Evolutionary conservation across 768 basidiomycete genomes (phyloP).

Genomic region (Suillus lakei): DNA sequence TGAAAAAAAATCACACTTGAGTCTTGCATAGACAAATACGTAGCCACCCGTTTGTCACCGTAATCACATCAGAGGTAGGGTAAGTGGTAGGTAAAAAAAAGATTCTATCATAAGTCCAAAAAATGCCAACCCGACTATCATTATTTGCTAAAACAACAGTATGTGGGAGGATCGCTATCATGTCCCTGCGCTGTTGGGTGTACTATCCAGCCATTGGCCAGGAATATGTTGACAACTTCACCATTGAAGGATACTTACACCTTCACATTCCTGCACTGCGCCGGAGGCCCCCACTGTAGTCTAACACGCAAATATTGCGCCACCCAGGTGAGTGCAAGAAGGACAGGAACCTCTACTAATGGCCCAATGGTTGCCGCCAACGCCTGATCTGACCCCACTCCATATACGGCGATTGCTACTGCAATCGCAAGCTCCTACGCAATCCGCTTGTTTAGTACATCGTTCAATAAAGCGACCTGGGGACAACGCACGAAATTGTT

Average conservation of each 20-base stretch:
- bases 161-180: neutral
- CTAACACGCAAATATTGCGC: constrained; percentile 50
- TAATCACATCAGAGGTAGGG: neutral
- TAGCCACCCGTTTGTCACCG: neutral
- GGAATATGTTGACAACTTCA: neutral
- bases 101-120: neutral
- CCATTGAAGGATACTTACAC: neutral
- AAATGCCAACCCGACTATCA: neutral
- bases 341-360: constrained; percentile 79
- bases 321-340: constrained; percentile 71
- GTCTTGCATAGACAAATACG: neutral
- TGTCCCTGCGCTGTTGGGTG: neutral
- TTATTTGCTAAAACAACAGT: neutral
- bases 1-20: neutral
- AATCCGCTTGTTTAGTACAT: neutral
- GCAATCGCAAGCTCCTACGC: constrained; percentile 81
- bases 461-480: too few species aligned
- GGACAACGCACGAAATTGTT: constrained; percentile 71
- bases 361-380: constrained; percentile 83
- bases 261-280: neutral
- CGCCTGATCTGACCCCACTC: constrained; percentile 77
- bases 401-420: constrained; percentile 77
- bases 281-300: constrained; percentile 43
- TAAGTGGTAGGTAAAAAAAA: neutral
- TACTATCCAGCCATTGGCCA: neutral